These are phyloP conservation scores for Pulveroboletus sp. DNA, from an alignment of 768 basidiomycete species.

Conservation along the genomic window DNA sequence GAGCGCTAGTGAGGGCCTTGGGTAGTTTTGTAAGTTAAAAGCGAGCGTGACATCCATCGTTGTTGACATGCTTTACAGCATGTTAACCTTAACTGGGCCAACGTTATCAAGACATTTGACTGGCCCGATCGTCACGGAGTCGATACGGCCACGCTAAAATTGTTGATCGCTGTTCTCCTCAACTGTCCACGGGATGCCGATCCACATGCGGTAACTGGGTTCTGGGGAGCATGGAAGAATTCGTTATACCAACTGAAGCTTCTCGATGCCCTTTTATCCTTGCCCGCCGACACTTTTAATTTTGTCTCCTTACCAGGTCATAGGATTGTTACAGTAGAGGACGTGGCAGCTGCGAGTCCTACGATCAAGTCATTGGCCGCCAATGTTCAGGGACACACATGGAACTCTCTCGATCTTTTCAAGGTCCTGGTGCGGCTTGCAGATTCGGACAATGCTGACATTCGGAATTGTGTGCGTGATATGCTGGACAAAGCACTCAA, in stretches of 20 bases:
- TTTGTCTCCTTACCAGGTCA: slow-evolving; percentile 84
- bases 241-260: slow-evolving; percentile 81
- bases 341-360: slow-evolving; percentile 77
- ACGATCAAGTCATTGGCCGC: slow-evolving; percentile 90
- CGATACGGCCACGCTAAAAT: slow-evolving; percentile 84
- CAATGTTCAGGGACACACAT: slow-evolving; percentile 87
- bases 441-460: slow-evolving; percentile 64
- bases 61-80: slow-evolving; percentile 40
- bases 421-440: slow-evolving; percentile 81
- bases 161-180: slow-evolving; percentile 82
- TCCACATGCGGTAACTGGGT: slow-evolving; percentile 76
- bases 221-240: slow-evolving; percentile 85
- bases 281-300: slow-evolving; percentile 89
- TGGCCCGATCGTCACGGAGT: slow-evolving; percentile 77
- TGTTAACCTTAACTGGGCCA: slow-evolving; percentile 70
- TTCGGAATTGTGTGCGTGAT: slow-evolving; percentile 74
- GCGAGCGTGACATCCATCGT: not conserved
- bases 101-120: slow-evolving; percentile 83
- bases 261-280: slow-evolving; percentile 80
- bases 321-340: slow-evolving; percentile 82
- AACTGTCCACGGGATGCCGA: slow-evolving; percentile 75
- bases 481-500: slow-evolving; percentile 93
- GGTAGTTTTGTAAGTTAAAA: slow-evolving; percentile 60
- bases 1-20: slow-evolving; percentile 66
- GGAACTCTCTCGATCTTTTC: slow-evolving; percentile 92